phyloP scores from a whole-genome alignment of 192 early-diverging fungal species.

The Coemansia sp. region DNA sequence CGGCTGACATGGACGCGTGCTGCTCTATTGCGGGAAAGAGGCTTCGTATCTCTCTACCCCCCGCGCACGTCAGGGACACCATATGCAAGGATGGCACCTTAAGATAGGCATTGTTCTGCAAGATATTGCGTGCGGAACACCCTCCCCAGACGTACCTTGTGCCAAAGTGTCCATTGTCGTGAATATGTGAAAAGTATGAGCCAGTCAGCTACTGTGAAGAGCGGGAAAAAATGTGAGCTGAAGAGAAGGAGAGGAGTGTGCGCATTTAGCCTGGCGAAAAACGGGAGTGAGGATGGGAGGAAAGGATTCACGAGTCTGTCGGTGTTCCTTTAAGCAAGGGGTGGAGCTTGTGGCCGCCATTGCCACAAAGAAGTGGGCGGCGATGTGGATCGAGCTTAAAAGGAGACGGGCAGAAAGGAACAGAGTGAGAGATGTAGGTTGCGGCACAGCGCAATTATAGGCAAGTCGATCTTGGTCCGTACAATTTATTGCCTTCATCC shows the following conservation, averaged over 20 bases:
- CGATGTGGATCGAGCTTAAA: background rate
- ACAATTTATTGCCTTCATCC: background rate
- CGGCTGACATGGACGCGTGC: slow-evolving; percentile 1
- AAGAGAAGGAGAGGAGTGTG: background rate
- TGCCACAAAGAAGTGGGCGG: background rate
- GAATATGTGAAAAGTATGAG: background rate
- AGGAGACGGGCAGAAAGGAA: background rate
- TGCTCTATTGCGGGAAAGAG: background rate
- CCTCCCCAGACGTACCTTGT: background rate
- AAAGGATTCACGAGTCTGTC: background rate
- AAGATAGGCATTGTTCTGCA: background rate
- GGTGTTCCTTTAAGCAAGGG: slow-evolving; percentile 15
- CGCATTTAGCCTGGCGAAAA: background rate
- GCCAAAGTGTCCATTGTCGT: slow-evolving; percentile 3
- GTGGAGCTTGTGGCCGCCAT: background rate
- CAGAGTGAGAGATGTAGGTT: background rate
- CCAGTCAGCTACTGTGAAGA: background rate
- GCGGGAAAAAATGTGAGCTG: background rate
- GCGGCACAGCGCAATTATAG: background rate
- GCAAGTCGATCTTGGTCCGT: background rate
- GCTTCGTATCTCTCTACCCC: background rate
- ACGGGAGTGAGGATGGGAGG: too few species aligned
- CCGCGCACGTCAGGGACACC: background rate
- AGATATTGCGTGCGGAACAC: slow-evolving; percentile 8
- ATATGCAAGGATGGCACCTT: background rate